These are phyloP conservation scores for Arthromyces matolae DNA, from an alignment of 768 basidiomycete genomes.

Conservation along the genomic window DNA sequence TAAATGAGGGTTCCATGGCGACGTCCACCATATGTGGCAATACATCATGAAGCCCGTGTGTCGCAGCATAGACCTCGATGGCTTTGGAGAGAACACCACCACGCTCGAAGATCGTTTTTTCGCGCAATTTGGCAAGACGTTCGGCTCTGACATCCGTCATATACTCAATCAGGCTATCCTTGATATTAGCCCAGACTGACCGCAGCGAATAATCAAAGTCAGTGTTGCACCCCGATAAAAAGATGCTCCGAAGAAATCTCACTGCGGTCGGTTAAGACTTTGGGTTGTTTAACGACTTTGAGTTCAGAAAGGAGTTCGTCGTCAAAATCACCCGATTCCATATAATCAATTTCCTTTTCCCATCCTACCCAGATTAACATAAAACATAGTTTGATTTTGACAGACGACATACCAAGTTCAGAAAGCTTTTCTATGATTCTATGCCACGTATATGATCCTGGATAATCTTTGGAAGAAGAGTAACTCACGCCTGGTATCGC, in stretches of 20 bases:
- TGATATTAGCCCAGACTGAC: constrained; percentile 20
- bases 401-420: constrained; percentile 6
- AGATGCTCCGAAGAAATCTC: too few species aligned
- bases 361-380: constrained; percentile 9
- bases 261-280: constrained; percentile 13
- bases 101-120: too few species aligned
- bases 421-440: constrained; percentile 11
- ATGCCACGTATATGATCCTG: not conserved
- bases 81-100: constrained; percentile 10
- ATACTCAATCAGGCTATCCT: constrained; percentile 11
- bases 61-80: constrained; percentile 9
- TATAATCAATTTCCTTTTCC: constrained; percentile 14
- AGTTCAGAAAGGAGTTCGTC: constrained; percentile 3
- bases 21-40: constrained; percentile 17
- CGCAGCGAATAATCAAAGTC: too few species aligned
- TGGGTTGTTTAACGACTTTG: constrained; percentile 12
- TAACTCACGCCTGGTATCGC: constrained; percentile 14
- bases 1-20: constrained; percentile 12
- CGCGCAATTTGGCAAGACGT: constrained; percentile 11
- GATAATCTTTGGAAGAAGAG: not conserved
- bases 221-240: too few species aligned
- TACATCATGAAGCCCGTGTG: constrained; percentile 10
- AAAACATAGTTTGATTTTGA: too few species aligned
- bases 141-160: constrained; percentile 9
- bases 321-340: not conserved